phyloP scores from a whole-genome alignment of 192 early-diverging fungal species.

The Podila horticola region DNA sequence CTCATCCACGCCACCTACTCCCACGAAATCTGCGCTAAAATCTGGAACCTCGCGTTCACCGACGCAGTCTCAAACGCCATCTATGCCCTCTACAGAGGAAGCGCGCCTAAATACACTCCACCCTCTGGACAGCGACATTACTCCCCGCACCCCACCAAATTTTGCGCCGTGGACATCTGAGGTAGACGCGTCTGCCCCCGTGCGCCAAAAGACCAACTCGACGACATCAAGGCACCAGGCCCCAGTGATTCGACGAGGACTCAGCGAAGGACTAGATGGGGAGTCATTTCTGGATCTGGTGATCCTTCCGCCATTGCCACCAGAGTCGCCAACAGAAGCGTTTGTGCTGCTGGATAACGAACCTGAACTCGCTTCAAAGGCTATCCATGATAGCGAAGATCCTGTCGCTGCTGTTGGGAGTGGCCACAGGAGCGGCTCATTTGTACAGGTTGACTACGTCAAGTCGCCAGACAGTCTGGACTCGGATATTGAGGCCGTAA shows the following conservation, averaged over 20 bases:
- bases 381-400: neutral
- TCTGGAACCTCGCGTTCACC: constrained; percentile 6
- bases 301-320: constrained; percentile 19
- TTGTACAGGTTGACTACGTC: neutral
- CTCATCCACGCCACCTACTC: neutral
- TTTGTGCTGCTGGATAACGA: constrained; percentile 19
- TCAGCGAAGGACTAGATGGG: neutral
- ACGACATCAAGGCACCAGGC: no score
- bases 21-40: neutral
- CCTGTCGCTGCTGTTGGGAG: neutral
- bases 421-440: neutral
- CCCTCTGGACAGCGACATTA: no score
- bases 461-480: neutral
- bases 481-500: neutral
- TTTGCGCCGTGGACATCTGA: no score
- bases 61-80: neutral
- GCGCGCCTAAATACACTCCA: no score
- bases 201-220: no score
- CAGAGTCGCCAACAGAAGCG: constrained; percentile 30
- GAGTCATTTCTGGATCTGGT: neutral
- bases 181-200: no score
- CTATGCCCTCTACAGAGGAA: no score
- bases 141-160: neutral
- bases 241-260: no score
- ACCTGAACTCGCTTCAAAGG: neutral